phyloP scores from a whole-genome alignment of 2,329 filamentous ascomycete species.

The Claviceps sorghi region DNA sequence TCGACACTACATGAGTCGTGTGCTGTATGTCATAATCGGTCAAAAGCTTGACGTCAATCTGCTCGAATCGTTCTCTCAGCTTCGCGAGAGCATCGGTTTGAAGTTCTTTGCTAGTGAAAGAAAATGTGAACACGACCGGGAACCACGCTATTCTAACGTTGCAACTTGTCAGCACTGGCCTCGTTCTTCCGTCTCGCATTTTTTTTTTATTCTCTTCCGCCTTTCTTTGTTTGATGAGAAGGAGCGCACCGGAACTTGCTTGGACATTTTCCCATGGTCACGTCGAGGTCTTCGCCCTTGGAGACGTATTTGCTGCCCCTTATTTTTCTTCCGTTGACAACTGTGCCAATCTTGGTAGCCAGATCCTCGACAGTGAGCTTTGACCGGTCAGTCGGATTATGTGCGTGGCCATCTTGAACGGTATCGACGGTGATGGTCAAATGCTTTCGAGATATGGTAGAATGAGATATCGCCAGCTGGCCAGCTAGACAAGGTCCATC shows the following conservation, averaged over 20 bases:
- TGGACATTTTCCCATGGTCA: conserved; percentile 59
- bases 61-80: conserved; percentile 55
- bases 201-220: no score
- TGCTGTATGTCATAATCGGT: conserved; percentile 52
- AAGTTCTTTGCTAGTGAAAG: conserved; percentile 52
- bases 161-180: conserved; percentile 3
- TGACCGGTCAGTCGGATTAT: conserved; percentile 50
- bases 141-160: conserved; percentile 56
- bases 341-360: conserved; percentile 72
- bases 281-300: conserved; percentile 35
- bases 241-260: conserved; percentile 40
- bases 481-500: conserved; percentile 32
- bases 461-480: conserved; percentile 57
- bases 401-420: conserved; percentile 51
- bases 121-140: conserved; percentile 64
- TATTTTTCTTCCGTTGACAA: conserved; percentile 58
- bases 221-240: no score
- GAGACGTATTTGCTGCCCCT: conserved; percentile 46
- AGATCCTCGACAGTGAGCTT: conserved; percentile 62
- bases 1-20: conserved; percentile 80
- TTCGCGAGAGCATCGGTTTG: conserved; percentile 49
- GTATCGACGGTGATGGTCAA: conserved; percentile 58
- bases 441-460: conserved; percentile 80
- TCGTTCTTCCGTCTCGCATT: neutral
- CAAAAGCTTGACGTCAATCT: conserved; percentile 77